Evolutionary conservation across 768 basidiomycete genomes (phyloP), one percentile per base, ranked within the genome.

Genomic region (Pulveroboletus ravenelii): DNA sequence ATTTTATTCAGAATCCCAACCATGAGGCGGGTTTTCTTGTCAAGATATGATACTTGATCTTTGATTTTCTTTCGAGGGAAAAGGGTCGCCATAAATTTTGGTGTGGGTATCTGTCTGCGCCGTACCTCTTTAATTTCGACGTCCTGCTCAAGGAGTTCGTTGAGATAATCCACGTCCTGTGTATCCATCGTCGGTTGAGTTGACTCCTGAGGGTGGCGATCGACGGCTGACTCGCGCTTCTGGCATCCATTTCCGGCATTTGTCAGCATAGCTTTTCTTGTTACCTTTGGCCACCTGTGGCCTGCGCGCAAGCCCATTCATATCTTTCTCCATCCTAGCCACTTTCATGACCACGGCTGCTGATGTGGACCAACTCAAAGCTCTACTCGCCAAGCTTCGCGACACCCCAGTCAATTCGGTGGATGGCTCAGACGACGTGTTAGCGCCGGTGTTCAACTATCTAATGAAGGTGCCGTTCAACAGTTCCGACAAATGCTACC

Each of bases 1-100:
- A 91, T 81, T 57, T 80, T 86, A 72, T 87, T 89, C 48, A 92
- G 72, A 37, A 81, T 63, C n/a, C 86, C 87, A n/a, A 78, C 73
- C 74, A 89, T 82, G 3, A 74, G 75, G 15, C 89, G 78, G 7
- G 81, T 75, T 62, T 83, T 85, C 69, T 85, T 89, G 67, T 91
- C 89, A 2, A 91, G 72, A 60, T 84, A 80, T 23, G 74, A 76
- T 35, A 86, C 83, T 65, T 86, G 81, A 27, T 87, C 87, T 59
- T 80, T 86, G 69, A 92, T 85, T 83, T 81, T 87, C 89, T 92
- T 65, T 30, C 41, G 32, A 23, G 41, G 37, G 45, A 41, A 48
- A 1, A 37, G 37, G n/a, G 6, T 55, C 23, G 40, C 37, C 17
- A 43, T 45, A 6, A 36, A 45, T 44, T 37, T 38, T 36, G 34